These are phyloP conservation scores for Crucihimalaya himalaica DNA, from an alignment of 345 rosid genomes.

Conservation along the genomic window DNA sequence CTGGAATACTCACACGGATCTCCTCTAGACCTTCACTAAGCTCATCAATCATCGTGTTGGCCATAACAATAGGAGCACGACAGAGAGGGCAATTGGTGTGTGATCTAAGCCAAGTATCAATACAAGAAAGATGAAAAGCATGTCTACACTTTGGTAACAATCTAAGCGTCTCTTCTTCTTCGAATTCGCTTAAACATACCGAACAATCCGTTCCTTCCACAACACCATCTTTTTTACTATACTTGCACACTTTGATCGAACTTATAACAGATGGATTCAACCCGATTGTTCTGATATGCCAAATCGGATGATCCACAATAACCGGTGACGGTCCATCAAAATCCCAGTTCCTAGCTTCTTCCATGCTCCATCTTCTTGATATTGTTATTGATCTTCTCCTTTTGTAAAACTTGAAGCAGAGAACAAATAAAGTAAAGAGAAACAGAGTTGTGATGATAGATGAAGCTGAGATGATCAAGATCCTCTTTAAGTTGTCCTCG, in stretches of 20 bases:
- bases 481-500: slow-evolving; percentile 5
- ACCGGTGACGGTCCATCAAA: slow-evolving; percentile 43
- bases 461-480: slow-evolving; percentile 39
- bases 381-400: slow-evolving; percentile 25
- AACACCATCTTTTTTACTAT: slow-evolving; percentile 48
- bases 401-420: slow-evolving; percentile 39
- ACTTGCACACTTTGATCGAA: slow-evolving; percentile 57
- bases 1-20: slow-evolving; percentile 23
- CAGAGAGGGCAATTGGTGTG: slow-evolving; percentile 71
- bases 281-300: slow-evolving; percentile 73
- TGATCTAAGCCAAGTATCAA: slow-evolving; percentile 76
- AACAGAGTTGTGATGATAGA: slow-evolving; percentile 40
- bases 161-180: slow-evolving; percentile 64
- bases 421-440: slow-evolving; percentile 31
- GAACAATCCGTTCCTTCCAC: slow-evolving; percentile 80
- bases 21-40: slow-evolving; percentile 26
- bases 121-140: slow-evolving; percentile 72
- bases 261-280: slow-evolving; percentile 53
- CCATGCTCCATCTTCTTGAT: slow-evolving; percentile 39
- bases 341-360: slow-evolving; percentile 43
- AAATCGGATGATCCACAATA: slow-evolving; percentile 58
- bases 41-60: slow-evolving; percentile 4
- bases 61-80: slow-evolving; percentile 53
- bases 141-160: slow-evolving; percentile 76
- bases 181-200: slow-evolving; percentile 71